Evolutionary conservation across 2,329 filamentous ascomycete species (phyloP).

Genomic region (Fusarium xyrophilum): DNA sequence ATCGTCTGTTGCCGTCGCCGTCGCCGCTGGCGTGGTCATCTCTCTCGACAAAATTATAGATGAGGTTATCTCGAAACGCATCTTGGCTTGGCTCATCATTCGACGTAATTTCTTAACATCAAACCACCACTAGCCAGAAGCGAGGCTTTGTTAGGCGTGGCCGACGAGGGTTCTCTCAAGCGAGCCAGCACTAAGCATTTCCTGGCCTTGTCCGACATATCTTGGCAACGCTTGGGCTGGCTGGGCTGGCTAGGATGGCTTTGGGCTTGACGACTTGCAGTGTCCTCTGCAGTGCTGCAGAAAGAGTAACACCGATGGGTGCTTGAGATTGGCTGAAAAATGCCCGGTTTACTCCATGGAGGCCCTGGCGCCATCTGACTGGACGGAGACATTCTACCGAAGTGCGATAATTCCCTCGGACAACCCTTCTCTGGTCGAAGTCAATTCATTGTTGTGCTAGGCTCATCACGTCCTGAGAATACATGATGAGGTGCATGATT

Average conservation of each 20-base stretch:
- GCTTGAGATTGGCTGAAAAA: slow-evolving; percentile 32
- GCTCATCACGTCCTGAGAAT: neutral
- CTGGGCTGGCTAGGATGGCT: slow-evolving; percentile 15
- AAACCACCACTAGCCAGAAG: slow-evolving; percentile 14
- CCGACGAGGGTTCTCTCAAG: slow-evolving; percentile 16
- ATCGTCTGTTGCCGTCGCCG: slow-evolving; percentile 5
- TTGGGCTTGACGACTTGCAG: slow-evolving; percentile 26
- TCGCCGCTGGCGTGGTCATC: slow-evolving; percentile 9
- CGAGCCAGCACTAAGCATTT: slow-evolving; percentile 30
- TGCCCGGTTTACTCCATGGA: slow-evolving; percentile 21
- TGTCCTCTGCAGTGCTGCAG: slow-evolving; percentile 16
- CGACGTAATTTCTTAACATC: slow-evolving; percentile 30
- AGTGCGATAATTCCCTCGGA: slow-evolving; percentile 12
- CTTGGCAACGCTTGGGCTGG: slow-evolving; percentile 37
- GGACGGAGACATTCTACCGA: slow-evolving; percentile 1
- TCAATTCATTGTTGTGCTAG: slow-evolving; percentile 7
- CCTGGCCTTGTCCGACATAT: slow-evolving; percentile 26
- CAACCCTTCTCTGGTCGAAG: slow-evolving; percentile 5
- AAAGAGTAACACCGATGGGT: slow-evolving; percentile 21
- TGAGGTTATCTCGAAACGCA: slow-evolving; percentile 29
- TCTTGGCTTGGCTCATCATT: slow-evolving; percentile 27
- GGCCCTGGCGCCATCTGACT: slow-evolving; percentile 12
- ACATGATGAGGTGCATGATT: neutral
- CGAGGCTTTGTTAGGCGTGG: slow-evolving; percentile 3
- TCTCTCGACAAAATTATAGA: slow-evolving; percentile 17